These are phyloP conservation scores for Solanum appendiculatum DNA, from an alignment of 257 asterid species.

Conservation along the genomic window DNA sequence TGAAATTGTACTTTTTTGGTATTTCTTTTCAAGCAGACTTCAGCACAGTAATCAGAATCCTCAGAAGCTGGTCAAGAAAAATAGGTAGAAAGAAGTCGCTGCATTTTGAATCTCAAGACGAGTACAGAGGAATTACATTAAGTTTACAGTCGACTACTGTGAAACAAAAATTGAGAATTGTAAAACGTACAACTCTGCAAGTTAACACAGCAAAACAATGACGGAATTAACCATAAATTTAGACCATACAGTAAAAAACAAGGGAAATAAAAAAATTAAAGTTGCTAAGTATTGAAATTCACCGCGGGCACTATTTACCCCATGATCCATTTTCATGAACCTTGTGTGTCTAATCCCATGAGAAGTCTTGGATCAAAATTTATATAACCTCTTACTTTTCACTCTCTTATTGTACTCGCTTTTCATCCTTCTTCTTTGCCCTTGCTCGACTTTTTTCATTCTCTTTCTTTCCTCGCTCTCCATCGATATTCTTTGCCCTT, in stretches of 20 bases:
- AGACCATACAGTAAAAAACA: neutral
- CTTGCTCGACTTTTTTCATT: neutral
- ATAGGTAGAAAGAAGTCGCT: neutral
- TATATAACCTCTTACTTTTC: neutral
- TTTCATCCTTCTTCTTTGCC: neutral
- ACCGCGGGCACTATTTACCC: neutral
- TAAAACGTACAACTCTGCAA: neutral
- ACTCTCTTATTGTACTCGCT: neutral
- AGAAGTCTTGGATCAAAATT: neutral
- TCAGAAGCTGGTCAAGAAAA: neutral
- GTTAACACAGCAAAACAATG: neutral
- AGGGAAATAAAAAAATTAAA: neutral
- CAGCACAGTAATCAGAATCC: neutral
- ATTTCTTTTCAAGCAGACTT: neutral
- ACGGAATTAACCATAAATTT: neutral
- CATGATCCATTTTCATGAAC: neutral
- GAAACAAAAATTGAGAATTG: neutral
- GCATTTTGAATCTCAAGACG: neutral
- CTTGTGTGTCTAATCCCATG: neutral
- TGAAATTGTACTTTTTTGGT: neutral
- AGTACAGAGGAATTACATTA: neutral
- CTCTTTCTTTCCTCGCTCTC: neutral
- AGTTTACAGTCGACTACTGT: neutral
- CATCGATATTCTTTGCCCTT: neutral
- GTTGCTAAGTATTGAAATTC: neutral